Percentiles rank a stretch among this genome's conserved stretches.
Conservation (phyloP, 148 eudicot genomes). For the Diospyros kaki region DNA sequence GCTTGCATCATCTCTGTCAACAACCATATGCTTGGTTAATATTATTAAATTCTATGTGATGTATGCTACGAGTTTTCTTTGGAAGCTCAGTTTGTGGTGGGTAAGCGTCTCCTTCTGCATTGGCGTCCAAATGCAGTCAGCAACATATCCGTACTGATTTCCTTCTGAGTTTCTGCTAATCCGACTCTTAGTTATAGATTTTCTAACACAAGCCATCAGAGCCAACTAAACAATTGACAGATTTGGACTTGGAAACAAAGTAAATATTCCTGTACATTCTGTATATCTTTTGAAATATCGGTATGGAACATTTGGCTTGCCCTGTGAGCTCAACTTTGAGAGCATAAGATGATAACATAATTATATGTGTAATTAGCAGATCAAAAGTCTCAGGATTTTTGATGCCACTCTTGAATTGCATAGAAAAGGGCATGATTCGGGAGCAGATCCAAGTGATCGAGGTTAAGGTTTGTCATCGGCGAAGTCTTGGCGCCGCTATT, state of each 20-base stretch:
- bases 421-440: constrained; percentile 71
- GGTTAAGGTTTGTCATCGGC: constrained; percentile 89
- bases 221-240: neutral
- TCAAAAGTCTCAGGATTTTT: constrained; percentile 24
- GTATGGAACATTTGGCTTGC: neutral
- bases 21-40: too few species aligned
- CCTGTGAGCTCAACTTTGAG: neutral
- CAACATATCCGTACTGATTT: too few species aligned
- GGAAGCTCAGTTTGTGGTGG: too few species aligned
- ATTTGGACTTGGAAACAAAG: neutral
- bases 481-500: constrained; percentile 70
- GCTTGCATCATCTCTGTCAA: too few species aligned
- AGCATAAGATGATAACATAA: neutral
- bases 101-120: too few species aligned
- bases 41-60: too few species aligned
- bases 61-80: too few species aligned
- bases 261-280: neutral
- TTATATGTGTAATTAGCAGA: constrained; percentile 8
- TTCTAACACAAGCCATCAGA: too few species aligned
- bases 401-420: constrained; percentile 85
- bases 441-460: constrained; percentile 51
- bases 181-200: too few species aligned
- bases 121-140: too few species aligned
- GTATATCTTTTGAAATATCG: neutral
- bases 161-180: too few species aligned